These are phyloP conservation scores for Phaeotremella skinneri DNA, from an alignment of 768 basidiomycete species.

Conservation along the genomic window DNA sequence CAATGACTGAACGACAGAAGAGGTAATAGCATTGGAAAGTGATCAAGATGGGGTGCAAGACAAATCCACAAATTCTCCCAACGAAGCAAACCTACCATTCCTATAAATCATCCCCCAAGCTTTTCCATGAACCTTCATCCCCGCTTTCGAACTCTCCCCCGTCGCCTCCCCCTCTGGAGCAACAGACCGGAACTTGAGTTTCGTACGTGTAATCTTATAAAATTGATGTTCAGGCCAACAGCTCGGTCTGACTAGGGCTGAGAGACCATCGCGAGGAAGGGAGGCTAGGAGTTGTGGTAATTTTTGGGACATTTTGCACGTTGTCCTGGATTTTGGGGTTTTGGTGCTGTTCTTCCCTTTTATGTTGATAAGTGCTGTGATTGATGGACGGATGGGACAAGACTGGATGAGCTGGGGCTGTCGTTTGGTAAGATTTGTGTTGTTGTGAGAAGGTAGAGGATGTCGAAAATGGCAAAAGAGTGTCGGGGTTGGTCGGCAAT, in stretches of 20 bases:
- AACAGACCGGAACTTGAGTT: conserved; percentile 19
- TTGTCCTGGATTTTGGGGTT: neutral
- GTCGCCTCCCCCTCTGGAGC: neutral
- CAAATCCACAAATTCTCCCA: too few species aligned
- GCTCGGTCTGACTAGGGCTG: conserved; percentile 9
- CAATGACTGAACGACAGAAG: neutral
- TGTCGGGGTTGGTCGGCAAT: conserved; percentile 8
- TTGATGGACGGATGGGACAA: too few species aligned
- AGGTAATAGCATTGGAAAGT: neutral
- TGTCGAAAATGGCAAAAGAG: neutral
- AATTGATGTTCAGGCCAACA: neutral
- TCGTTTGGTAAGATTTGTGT: neutral
- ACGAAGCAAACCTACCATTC: conserved; percentile 14
- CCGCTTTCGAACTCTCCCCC: conserved; percentile 1
- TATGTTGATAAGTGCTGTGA: neutral
- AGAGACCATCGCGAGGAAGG: neutral
- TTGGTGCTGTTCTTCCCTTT: neutral
- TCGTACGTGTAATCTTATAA: conserved; percentile 21
- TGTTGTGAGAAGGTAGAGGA: neutral
- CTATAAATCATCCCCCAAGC: conserved; percentile 20
- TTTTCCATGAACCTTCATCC: conserved; percentile 16
- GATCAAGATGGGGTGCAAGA: too few species aligned
- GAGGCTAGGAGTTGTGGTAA: neutral
- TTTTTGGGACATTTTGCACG: neutral
- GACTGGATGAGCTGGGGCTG: neutral